phyloP scores from a whole-genome alignment of 2,329 filamentous ascomycete species.

The Harringtonia lauricola region DNA sequence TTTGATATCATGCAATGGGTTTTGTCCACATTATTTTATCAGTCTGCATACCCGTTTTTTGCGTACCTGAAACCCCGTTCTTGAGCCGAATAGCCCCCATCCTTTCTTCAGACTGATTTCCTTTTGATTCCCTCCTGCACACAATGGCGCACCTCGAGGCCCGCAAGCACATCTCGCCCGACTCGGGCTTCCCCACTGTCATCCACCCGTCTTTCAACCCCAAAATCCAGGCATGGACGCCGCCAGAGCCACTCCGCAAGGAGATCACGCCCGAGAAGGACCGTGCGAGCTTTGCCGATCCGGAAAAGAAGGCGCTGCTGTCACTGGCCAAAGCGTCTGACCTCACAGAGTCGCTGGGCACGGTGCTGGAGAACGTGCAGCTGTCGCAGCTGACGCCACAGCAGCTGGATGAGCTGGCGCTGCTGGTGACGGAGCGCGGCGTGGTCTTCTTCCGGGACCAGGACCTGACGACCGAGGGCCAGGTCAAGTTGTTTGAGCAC shows the following conservation, averaged over 20 bases:
- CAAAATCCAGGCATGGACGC: slow-evolving; percentile 28
- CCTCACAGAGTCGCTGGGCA: slow-evolving; percentile 32
- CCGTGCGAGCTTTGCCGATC: slow-evolving; percentile 30
- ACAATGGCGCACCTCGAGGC: slow-evolving; percentile 27
- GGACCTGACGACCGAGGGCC: slow-evolving; percentile 30
- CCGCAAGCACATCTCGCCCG: slow-evolving; percentile 34
- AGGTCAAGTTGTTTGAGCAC: slow-evolving; percentile 34
- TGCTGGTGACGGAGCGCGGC: slow-evolving; percentile 33
- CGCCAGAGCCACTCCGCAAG: slow-evolving; percentile 25
- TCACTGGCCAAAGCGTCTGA: slow-evolving; percentile 24
- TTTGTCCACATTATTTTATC: no score
- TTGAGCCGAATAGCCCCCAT: no score
- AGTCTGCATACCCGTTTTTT: no score
- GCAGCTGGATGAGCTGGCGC: slow-evolving; percentile 39
- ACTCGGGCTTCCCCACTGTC: slow-evolving; percentile 33
- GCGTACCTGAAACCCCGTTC: no score
- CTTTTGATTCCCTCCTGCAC: neutral
- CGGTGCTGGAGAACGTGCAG: slow-evolving; percentile 25
- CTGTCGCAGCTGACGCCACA: slow-evolving; percentile 29
- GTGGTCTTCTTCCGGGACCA: slow-evolving; percentile 38
- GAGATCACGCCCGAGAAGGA: slow-evolving; percentile 21
- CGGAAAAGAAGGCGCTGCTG: slow-evolving; percentile 30
- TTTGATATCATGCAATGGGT: no score
- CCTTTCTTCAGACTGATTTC: neutral
- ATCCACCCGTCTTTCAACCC: slow-evolving; percentile 35